Evolutionary conservation across 208 protist species (phyloP).

Genomic region (Acanthamoeba triangularis): DNA sequence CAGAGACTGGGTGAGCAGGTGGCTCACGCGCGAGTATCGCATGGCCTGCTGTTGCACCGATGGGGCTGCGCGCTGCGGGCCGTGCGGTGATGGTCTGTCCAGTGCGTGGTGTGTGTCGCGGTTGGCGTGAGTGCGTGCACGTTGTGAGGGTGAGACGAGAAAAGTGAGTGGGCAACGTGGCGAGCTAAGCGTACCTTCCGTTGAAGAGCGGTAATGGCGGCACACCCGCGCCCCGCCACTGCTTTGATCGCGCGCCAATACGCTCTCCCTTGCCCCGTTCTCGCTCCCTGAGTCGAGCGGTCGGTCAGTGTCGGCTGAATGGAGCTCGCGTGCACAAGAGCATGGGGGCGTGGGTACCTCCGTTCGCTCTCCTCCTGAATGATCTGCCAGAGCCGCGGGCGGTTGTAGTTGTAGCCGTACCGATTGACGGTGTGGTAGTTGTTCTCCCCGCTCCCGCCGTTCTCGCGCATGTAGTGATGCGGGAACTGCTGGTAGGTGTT

Average conservation of each 20-base stretch:
- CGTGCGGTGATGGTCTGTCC: not conserved
- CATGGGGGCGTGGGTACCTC: not conserved
- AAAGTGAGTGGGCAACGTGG: not conserved
- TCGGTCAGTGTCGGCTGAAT: not conserved
- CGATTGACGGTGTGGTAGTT: constrained; percentile 43
- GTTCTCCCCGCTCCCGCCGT: constrained; percentile 27
- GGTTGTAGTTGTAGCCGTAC: constrained; percentile 48
- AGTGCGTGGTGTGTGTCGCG: no score
- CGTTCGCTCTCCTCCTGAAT: constrained; percentile 55
- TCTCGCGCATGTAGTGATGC: constrained; percentile 49
- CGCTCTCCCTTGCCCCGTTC: constrained; percentile 25
- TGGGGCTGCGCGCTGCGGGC: not conserved
- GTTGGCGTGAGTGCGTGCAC: not conserved
- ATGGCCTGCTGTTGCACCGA: constrained; percentile 39
- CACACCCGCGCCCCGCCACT: constrained; percentile 51
- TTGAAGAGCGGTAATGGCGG: not conserved
- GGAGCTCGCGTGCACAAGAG: not conserved
- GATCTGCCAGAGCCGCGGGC: constrained; percentile 48
- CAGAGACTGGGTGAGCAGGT: constrained; percentile 69
- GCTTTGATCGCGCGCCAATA: not conserved
- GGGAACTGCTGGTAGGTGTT: constrained; percentile 52
- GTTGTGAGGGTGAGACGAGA: not conserved
- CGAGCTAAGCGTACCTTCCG: not conserved
- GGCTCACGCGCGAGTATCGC: constrained; percentile 56
- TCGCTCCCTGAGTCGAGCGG: not conserved